These are phyloP conservation scores for Starmerella geochares DNA, from an alignment of 805 yeast species.

Conservation along the genomic window DNA sequence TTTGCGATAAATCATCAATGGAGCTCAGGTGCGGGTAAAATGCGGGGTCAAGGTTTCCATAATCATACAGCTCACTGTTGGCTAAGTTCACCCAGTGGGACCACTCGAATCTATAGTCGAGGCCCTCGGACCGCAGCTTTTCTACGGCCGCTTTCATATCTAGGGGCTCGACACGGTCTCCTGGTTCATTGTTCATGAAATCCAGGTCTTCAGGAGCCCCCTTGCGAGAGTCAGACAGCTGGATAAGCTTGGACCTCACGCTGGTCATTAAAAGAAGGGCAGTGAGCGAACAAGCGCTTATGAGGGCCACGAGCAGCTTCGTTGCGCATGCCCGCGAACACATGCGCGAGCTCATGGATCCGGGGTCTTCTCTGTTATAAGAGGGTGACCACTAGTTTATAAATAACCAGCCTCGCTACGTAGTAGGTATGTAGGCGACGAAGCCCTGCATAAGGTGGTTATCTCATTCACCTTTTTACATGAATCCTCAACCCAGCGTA, in stretches of 20 bases:
- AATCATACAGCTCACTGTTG: conserved; percentile 4
- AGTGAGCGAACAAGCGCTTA: background rate
- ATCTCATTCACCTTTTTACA: background rate
- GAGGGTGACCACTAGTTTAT: no score
- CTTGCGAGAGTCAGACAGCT: background rate
- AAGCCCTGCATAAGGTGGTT: background rate
- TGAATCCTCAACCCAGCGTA: background rate
- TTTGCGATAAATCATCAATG: background rate
- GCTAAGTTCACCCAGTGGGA: conserved; percentile 25
- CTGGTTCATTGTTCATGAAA: background rate
- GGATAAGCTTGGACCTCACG: background rate
- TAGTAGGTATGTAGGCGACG: background rate
- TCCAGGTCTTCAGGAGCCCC: background rate
- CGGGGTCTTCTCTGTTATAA: no score
- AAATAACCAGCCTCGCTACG: no score
- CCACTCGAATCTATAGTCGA: conserved; percentile 23
- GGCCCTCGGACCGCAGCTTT: background rate
- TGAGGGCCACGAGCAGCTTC: background rate
- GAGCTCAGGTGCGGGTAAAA: conserved; percentile 10
- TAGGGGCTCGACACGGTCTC: background rate
- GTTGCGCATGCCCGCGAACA: conserved; percentile 13
- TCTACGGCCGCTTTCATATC: background rate
- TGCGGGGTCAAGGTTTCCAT: conserved; percentile 8
- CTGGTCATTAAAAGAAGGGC: background rate
- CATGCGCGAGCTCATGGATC: background rate